Conservation (phyloP, 2,329 filamentous ascomycete species). For the Colletotrichum navitas region DNA sequence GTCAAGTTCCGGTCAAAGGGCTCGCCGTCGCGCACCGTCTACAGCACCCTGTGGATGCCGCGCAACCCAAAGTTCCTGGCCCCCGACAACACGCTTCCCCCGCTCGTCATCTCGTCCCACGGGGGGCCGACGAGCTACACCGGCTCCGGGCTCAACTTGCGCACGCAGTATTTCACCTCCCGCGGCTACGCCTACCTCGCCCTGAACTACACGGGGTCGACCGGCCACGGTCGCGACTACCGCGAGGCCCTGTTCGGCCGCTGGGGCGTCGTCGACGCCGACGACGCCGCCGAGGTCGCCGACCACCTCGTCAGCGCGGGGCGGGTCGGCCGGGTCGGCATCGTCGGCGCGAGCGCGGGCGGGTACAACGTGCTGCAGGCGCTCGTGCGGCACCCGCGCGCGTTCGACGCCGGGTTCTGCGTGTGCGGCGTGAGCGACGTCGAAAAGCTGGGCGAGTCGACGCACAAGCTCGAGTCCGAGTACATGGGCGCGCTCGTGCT, state of each 20-base stretch:
- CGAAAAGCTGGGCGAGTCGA: constrained; percentile 58
- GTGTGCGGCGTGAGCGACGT: constrained; percentile 66
- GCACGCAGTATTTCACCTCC: constrained; percentile 65
- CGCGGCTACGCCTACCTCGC: constrained; percentile 64
- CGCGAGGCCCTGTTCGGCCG: constrained; percentile 61
- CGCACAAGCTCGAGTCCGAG: constrained; percentile 69
- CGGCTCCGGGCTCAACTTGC: constrained; percentile 58
- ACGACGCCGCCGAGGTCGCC: constrained; percentile 63
- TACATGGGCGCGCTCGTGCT: constrained; percentile 63
- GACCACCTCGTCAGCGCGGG: constrained; percentile 54
- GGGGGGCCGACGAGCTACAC: constrained; percentile 64
- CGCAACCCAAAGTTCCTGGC: constrained; percentile 58
- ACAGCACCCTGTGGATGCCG: constrained; percentile 64
- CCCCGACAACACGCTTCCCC: constrained; percentile 56
- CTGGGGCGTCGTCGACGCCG: constrained; percentile 65
- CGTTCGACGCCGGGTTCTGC: constrained; percentile 63
- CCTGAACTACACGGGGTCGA: constrained; percentile 67
- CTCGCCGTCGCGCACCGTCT: constrained; percentile 49
- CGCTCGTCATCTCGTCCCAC: constrained; percentile 63
- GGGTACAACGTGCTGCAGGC: constrained; percentile 66
- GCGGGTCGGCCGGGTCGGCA: constrained; percentile 58
- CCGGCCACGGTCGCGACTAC: constrained; percentile 63
- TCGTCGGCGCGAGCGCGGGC: constrained; percentile 65
- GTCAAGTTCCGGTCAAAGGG: constrained; percentile 49
- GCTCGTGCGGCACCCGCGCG: constrained; percentile 58